Base-by-base conservation (phyloP, 345 rosid genomes). In the Turnera subulata region DNA sequence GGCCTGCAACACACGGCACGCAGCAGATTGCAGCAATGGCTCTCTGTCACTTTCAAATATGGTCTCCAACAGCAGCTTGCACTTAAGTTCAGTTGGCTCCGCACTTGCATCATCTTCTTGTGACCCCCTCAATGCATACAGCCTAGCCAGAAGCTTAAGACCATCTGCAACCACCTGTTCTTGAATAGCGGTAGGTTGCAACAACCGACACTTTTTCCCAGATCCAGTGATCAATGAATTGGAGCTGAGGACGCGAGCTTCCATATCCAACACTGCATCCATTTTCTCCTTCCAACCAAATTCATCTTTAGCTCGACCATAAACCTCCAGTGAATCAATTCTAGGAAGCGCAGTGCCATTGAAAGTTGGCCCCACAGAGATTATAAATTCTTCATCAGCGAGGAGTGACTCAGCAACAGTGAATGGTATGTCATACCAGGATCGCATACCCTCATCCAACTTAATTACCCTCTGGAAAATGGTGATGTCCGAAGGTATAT, bases 231-330 rank as follows among this genome's bases (percentile, higher is more conserved):
- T 67, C 66, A 76, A 71, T 33, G 91, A 78, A 74, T 83, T 81
- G 68, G 82, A 80, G 59, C 96, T 96, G 62, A 89, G 96, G 53
- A 82, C 82, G 72, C 83, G 97, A 69, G 97, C 91, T 77, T 93
- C 99, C 91, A 89, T 83, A 59, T 89, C 97, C 76, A 92, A 63
- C 43, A 87, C 84, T 55, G 79, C 84, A 74, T 89, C 96, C 85
- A 90, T 84, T 67, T 89, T 89, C 74, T 93, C 99, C 76, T 93
- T 93, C 99, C 99, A 93, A 52, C 99, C 99, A 81, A 89, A 93
- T 78, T 93, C 99, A 78, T 93, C 97, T 79, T 93, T 93, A 69
- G 90, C 85, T 50, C 90, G 91, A 37, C 99, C 97, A 76, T 93
- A 87, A 33, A 89, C 90, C 80, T 93, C 99, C 69, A 93, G 97